phyloP scores from a whole-genome alignment of 73 alveolate genomes.

The Paramecium bursaria region DNA sequence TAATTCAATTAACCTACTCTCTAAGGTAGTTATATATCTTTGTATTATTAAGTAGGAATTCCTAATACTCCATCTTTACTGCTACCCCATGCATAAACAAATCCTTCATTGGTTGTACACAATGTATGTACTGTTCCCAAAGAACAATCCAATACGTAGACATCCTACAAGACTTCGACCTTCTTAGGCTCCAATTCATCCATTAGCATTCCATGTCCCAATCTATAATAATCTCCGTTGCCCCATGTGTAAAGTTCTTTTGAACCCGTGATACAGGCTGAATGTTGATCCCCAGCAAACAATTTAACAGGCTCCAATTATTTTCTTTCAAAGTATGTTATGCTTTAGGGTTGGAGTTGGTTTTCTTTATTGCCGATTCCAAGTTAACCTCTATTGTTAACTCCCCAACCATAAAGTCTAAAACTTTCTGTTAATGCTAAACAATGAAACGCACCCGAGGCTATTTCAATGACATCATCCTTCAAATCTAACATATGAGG shows the following conservation, averaged over 20 bases:
- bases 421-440: constrained; percentile 62
- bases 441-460: constrained; percentile 68
- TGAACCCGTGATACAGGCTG: constrained; percentile 63
- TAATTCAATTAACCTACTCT: constrained; percentile 46
- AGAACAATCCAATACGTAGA: constrained; percentile 58
- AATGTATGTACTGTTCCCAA: constrained; percentile 66
- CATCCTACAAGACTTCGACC: constrained; percentile 61
- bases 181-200: constrained; percentile 69
- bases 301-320: constrained; percentile 1
- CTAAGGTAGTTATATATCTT: constrained; percentile 31
- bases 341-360: constrained; percentile 49
- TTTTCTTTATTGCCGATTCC: constrained; percentile 60
- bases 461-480: constrained; percentile 53
- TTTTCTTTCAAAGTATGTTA: constrained; percentile 22
- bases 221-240: constrained; percentile 66
- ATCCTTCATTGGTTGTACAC: constrained; percentile 64
- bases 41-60: constrained; percentile 33
- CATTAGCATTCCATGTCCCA: constrained; percentile 70
- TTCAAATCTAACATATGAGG: constrained; percentile 32
- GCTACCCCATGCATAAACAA: constrained; percentile 70
- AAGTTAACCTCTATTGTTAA: constrained; percentile 62
- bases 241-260: constrained; percentile 72
- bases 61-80: constrained; percentile 66
- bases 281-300: constrained; percentile 64
- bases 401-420: constrained; percentile 62